Conservation (phyloP, 148 eudicot genomes). For the Amaranthus palmeri region DNA sequence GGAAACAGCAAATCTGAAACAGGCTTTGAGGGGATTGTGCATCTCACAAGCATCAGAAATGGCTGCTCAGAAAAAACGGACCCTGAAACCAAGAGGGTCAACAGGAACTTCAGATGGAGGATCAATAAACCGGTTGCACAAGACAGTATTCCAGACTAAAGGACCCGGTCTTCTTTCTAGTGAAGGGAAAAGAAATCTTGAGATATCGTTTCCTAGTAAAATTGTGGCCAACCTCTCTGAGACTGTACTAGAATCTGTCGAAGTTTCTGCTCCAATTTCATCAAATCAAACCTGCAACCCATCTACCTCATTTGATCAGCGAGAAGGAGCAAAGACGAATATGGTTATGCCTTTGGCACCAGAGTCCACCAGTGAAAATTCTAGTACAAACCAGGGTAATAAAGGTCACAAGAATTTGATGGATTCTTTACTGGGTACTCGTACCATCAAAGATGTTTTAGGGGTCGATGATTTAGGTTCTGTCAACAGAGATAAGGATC, state of each 20-base stretch:
- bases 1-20: conserved; percentile 66
- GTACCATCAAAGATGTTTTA: conserved; percentile 29
- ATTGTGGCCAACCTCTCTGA: conserved; percentile 32
- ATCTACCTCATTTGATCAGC: conserved; percentile 15
- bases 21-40: conserved; percentile 78
- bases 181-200: conserved; percentile 38
- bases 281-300: conserved; percentile 22
- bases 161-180: conserved; percentile 24
- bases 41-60: conserved; percentile 86
- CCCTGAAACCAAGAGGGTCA: conserved; percentile 36
- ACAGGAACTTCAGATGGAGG: conserved; percentile 43
- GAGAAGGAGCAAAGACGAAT: conserved; percentile 17
- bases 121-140: conserved; percentile 32
- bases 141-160: conserved; percentile 33
- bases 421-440: conserved; percentile 24
- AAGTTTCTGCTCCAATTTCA: conserved; percentile 18
- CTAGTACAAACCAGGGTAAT: conserved; percentile 23
- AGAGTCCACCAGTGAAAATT: conserved; percentile 17
- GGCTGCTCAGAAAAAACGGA: conserved; percentile 71
- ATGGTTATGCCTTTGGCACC: conserved; percentile 31
- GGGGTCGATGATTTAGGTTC: conserved; percentile 34
- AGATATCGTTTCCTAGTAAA: conserved; percentile 47
- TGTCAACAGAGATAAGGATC: conserved; percentile 26
- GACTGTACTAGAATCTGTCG: conserved; percentile 22
- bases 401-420: conserved; percentile 28